Base-by-base conservation (phyloP, 345 rosid genomes). In the Aurinia saxatilis region DNA sequence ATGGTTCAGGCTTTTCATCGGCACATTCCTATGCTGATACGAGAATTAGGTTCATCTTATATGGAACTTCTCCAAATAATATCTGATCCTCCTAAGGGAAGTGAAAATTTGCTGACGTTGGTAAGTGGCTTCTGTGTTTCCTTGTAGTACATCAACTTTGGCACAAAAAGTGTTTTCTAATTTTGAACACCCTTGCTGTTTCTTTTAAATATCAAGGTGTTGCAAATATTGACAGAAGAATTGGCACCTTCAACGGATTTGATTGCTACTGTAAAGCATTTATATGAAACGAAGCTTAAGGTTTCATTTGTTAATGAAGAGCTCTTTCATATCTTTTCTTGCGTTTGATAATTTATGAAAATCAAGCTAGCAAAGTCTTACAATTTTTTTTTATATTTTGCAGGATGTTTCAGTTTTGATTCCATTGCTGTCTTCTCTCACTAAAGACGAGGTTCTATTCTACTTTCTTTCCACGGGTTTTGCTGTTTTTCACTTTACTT, bases 21-120 rank as follows among this genome's bases (percentile, higher is more conserved):
- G 11, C 96, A 93, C 73, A 78, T 90, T 31, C 96, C 99, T 29
- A 73, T 84, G 46, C 81, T 93, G 58, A 71, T 90, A 67, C 82
- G 97, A 74, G 84, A 96, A 31, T 72, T 90, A 49, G 95, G 99
- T 58, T 86, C 96, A 73, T 84, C 96, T 60, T 79, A 73, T 66
- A 68, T 79, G 71, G 91, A 85, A 44, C 80, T 93, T 78, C 86
- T 93, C 14, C 81, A 27, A 34, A 76, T 93, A 71, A 79, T 93
- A 80, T 85, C 99, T 46, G 86, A 90, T 74, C 99, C 97, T 25
- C 99, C 99, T 42, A 85, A 80, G 80, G 97, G 97, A 79, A 90
- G 97, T 78, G 99, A 93, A 80, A 85, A 87, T 78, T 91, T 93
- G 63, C 76, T 93, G 84, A 87, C 81, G 51, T 75, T 82, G 80